These are phyloP conservation scores for Nannochloris sp. DNA, from an alignment of 139 green algal genomes.

Conservation along the genomic window DNA sequence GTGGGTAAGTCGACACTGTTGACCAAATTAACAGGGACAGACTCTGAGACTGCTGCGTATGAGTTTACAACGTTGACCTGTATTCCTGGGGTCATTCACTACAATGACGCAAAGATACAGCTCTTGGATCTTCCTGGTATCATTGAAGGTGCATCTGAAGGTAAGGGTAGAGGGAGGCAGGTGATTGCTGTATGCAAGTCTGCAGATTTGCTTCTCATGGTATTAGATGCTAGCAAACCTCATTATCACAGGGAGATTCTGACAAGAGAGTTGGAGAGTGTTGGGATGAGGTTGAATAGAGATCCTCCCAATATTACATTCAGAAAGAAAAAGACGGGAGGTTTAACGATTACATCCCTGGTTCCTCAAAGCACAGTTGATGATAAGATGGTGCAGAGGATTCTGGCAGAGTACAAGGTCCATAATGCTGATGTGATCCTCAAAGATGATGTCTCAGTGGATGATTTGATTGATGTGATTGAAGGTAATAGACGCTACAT, in stretches of 20 bases:
- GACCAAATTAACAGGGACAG: conserved; percentile 82
- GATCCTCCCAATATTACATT: conserved; percentile 82
- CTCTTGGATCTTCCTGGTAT: conserved; percentile 98
- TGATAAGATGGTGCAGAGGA: conserved; percentile 80
- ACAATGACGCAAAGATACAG: conserved; percentile 99
- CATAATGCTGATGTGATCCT: conserved; percentile 88
- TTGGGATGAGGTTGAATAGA: conserved; percentile 88
- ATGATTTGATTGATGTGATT: conserved; percentile 97
- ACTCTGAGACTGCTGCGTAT: conserved; percentile 84
- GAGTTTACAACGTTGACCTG: conserved; percentile 99
- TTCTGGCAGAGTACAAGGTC: conserved; percentile 91
- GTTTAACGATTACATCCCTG: conserved; percentile 79
- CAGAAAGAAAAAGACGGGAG: conserved; percentile 93
- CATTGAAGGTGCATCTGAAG: conserved; percentile 93
- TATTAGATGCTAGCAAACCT: conserved; percentile 95
- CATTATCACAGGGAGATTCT: conserved; percentile 88
- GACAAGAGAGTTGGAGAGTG: conserved; percentile 87
- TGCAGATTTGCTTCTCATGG: conserved; percentile 96
- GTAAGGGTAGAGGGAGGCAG: conserved; percentile 87
- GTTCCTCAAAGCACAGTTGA: conserved; percentile 82
- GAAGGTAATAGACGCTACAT: conserved; percentile 90
- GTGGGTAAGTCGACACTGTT: conserved; percentile 98
- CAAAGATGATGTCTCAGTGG: conserved; percentile 79
- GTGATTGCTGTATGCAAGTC: conserved; percentile 98
- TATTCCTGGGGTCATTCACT: conserved; percentile 91